A percentile compares a stretch with the other conserved stretches of the same genome.
phyloP scores from a whole-genome alignment of 306 rosid genomes.

The Prunus armeniaca region DNA sequence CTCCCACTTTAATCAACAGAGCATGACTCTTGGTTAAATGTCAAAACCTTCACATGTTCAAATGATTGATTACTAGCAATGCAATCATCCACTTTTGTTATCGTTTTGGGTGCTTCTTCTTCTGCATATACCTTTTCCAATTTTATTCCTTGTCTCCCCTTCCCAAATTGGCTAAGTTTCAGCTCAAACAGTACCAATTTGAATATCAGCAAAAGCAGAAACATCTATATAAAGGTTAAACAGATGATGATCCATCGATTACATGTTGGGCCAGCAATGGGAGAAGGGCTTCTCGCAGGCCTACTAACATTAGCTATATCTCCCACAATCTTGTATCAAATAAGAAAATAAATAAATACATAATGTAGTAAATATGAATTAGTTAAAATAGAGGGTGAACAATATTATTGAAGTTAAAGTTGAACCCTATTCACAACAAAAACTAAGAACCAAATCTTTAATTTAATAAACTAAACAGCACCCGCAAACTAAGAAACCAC shows the following conservation, averaged over 20 bases:
- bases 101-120: background rate
- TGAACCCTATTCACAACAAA: background rate
- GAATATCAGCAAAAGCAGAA: background rate
- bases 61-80: conserved; percentile 25
- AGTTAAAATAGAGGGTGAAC: too few species aligned
- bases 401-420: too few species aligned
- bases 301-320: background rate
- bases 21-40: conserved; percentile 9
- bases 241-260: background rate
- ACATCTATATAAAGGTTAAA: background rate
- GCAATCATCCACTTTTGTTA: background rate
- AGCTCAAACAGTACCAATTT: background rate
- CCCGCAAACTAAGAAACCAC: background rate
- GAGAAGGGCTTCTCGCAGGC: background rate
- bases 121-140: background rate
- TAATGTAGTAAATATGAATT: too few species aligned
- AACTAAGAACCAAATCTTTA: background rate
- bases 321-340: background rate
- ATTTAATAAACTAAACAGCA: background rate
- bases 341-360: too few species aligned
- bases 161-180: background rate
- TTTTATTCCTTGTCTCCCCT: conserved; percentile 1
- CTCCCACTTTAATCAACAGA: conserved; percentile 12
- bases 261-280: background rate
- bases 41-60: conserved; percentile 23